A percentile compares a stretch with the other conserved stretches of the same genome.
phyloP scores from a whole-genome alignment of 2,329 filamentous ascomycete genomes.

The Penicillium fuscoglaucum region DNA sequence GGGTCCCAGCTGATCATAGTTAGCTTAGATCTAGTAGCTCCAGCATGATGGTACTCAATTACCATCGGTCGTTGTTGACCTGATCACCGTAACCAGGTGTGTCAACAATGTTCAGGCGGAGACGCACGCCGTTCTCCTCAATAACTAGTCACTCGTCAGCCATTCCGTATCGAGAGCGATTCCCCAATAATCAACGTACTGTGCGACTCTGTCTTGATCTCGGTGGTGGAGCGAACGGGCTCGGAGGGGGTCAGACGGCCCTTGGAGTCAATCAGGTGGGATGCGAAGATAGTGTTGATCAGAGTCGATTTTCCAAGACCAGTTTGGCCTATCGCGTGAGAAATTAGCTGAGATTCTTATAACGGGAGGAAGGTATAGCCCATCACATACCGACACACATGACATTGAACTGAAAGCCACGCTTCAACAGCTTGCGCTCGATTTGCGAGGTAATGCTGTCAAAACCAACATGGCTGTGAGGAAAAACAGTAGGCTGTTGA shows the following conservation, averaged over 20 bases:
- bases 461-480: slow-evolving; percentile 98
- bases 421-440: slow-evolving; percentile 98
- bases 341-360: not conserved
- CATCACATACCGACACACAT: slow-evolving; percentile 89
- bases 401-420: slow-evolving; percentile 99
- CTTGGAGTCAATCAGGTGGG: slow-evolving; percentile 98
- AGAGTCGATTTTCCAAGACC: slow-evolving; percentile 97
- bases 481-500: slow-evolving; percentile 63
- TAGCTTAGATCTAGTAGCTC: slow-evolving; percentile 16
- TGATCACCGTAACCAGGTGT: slow-evolving; percentile 97
- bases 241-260: slow-evolving; percentile 90
- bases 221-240: slow-evolving; percentile 89
- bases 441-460: slow-evolving; percentile 99
- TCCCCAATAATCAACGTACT: slow-evolving; percentile 47
- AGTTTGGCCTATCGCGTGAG: slow-evolving; percentile 72
- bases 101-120: slow-evolving; percentile 97
- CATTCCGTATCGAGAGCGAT: slow-evolving; percentile 1
- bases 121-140: slow-evolving; percentile 97
- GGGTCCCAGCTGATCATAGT: slow-evolving; percentile 74
- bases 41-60: slow-evolving; percentile 17
- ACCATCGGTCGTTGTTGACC: slow-evolving; percentile 99
- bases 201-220: slow-evolving; percentile 97
- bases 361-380: not conserved
- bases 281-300: slow-evolving; percentile 99
- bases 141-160: slow-evolving; percentile 60